phyloP scores from a whole-genome alignment of 164 flowering plant species.

The Magnolia sinica region DNA sequence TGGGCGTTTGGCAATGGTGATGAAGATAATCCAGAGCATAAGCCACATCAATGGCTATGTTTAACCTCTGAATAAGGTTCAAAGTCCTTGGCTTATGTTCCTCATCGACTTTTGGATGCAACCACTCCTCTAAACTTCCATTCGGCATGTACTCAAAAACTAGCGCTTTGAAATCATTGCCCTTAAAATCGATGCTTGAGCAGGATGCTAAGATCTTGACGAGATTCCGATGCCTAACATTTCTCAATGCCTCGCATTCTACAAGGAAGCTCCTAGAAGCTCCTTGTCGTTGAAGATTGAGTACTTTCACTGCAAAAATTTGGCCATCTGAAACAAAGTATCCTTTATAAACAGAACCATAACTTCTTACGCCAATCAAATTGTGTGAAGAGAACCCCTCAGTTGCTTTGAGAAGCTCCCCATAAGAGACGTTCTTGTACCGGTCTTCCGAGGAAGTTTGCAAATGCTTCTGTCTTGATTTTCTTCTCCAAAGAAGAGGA shows the following conservation, averaged over 20 bases:
- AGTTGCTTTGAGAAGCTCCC: conserved; percentile 15
- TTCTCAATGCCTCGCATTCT: conserved; percentile 12
- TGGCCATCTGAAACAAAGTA: not conserved
- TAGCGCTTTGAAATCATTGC: conserved; percentile 20
- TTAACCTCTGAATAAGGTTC: conserved; percentile 24
- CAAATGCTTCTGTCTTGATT: not conserved
- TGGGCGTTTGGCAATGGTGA: too few relatives aligned
- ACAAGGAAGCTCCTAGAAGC: conserved; percentile 19
- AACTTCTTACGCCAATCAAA: conserved; percentile 18
- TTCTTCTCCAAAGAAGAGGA: conserved; percentile 5
- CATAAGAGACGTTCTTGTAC: conserved; percentile 9
- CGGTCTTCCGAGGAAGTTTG: not conserved
- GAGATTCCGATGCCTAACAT: conserved; percentile 11
- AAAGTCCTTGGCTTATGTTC: not conserved
- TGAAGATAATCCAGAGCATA: too few relatives aligned
- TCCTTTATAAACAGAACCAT: conserved; percentile 18
- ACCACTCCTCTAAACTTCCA: conserved; percentile 19
- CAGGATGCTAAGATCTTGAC: conserved; percentile 12
- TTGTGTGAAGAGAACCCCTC: conserved; percentile 9
- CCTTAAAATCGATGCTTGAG: conserved; percentile 12
- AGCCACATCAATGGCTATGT: too few relatives aligned
- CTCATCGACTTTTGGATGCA: conserved; percentile 10
- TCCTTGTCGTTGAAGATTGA: conserved; percentile 16
- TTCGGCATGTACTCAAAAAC: conserved; percentile 16
- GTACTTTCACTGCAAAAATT: conserved; percentile 16